These are phyloP conservation scores for Rugonectria rugulosa DNA, from an alignment of 2,329 filamentous ascomycete genomes.

Conservation along the genomic window DNA sequence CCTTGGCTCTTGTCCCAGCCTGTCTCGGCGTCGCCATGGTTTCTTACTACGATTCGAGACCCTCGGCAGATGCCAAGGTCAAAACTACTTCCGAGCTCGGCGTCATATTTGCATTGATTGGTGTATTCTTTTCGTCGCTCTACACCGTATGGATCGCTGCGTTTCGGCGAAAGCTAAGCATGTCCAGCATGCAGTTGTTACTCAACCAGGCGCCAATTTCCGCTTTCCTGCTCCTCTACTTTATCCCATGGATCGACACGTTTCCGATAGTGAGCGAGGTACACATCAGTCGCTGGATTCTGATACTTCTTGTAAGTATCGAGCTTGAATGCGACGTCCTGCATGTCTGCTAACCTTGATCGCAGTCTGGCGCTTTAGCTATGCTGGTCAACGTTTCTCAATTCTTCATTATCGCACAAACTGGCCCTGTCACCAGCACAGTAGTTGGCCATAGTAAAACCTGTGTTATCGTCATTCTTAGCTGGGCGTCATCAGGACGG, in stretches of 20 bases:
- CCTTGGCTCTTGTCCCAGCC: constrained; percentile 64
- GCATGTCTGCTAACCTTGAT: background rate
- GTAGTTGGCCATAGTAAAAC: constrained; percentile 73
- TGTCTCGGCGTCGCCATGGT: constrained; percentile 71
- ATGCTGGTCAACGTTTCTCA: constrained; percentile 71
- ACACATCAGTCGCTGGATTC: constrained; percentile 58
- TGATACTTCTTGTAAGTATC: constrained; percentile 64
- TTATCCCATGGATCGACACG: constrained; percentile 70
- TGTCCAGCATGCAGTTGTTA: constrained; percentile 74
- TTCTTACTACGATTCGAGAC: constrained; percentile 72
- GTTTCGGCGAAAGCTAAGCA: constrained; percentile 70
- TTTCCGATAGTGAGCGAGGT: constrained; percentile 65
- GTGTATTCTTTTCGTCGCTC: constrained; percentile 70
- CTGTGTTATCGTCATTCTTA: constrained; percentile 69
- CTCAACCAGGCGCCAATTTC: constrained; percentile 73
- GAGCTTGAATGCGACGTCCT: background rate
- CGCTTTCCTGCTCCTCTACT: constrained; percentile 68
- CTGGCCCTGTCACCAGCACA: constrained; percentile 69
- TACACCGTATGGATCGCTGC: constrained; percentile 75
- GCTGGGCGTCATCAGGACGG: constrained; percentile 65
- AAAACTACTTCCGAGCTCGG: constrained; percentile 66
- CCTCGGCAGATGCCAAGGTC: constrained; percentile 53
- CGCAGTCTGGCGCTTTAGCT: constrained; percentile 68
- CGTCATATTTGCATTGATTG: constrained; percentile 69
- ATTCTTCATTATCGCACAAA: constrained; percentile 69